Conservation (phyloP, 495 filamentous ascomycete genomes). For the Bathelium albidoporum region DNA sequence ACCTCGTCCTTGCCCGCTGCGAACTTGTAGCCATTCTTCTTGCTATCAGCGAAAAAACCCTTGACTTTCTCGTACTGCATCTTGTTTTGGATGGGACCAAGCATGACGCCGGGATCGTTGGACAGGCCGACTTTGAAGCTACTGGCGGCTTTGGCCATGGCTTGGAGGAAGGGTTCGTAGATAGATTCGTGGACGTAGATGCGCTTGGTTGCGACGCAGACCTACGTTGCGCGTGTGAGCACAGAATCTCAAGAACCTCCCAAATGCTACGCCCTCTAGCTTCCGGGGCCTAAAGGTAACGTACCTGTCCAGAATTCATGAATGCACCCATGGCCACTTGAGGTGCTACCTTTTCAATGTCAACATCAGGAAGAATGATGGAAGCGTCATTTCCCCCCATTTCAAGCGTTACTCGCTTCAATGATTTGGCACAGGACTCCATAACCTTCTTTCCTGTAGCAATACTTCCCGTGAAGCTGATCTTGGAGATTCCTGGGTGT, state of each 20-base stretch:
- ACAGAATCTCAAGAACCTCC: too few species aligned
- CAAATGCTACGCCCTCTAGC: not conserved
- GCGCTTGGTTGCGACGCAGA: constrained; percentile 55
- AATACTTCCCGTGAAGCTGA: constrained; percentile 28
- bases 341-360: constrained; percentile 49
- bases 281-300: not conserved
- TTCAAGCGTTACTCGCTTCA: constrained; percentile 42
- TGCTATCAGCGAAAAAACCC: constrained; percentile 35
- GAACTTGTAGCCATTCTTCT: constrained; percentile 33
- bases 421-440: constrained; percentile 20
- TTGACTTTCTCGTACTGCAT: constrained; percentile 40
- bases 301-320: constrained; percentile 47
- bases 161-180: constrained; percentile 50
- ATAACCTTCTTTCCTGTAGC: constrained; percentile 29
- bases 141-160: constrained; percentile 46
- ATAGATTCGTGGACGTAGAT: constrained; percentile 60
- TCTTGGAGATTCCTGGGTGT: constrained; percentile 24
- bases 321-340: constrained; percentile 47
- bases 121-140: constrained; percentile 29
- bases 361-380: constrained; percentile 55
- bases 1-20: constrained; percentile 34
- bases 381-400: constrained; percentile 60
- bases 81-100: constrained; percentile 45
- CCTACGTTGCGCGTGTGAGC: constrained; percentile 2
- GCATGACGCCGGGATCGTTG: constrained; percentile 25